Conservation (phyloP, 169 alveolate genomes). For the Eimeria maxima region DNA sequence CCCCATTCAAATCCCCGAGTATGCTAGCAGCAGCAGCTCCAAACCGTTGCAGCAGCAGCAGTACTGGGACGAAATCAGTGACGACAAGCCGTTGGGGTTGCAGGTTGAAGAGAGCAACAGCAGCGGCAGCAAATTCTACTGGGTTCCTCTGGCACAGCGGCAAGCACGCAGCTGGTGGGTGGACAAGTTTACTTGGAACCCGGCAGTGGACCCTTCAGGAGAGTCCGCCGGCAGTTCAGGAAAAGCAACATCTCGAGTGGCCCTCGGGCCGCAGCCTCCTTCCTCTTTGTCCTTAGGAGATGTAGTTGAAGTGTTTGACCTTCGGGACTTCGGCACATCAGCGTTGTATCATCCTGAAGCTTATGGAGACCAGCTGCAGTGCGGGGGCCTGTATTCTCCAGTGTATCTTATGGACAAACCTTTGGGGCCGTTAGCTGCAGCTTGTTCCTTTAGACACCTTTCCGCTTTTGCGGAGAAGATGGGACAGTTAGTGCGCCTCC, state of each 20-base stretch:
- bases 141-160: constrained; percentile 1
- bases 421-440: constrained; percentile 14
- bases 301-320: not conserved
- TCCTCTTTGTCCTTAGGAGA: not conserved
- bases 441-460: constrained; percentile 2
- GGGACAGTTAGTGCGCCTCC: not conserved
- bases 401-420: not conserved
- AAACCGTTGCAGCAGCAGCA: not conserved
- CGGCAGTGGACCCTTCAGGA: not conserved
- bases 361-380: constrained; percentile 3
- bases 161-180: constrained; percentile 50
- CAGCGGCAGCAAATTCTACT: not conserved
- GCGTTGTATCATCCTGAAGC: constrained; percentile 45
- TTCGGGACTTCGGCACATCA: not conserved
- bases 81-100: not conserved
- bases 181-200: not conserved
- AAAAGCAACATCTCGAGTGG: not conserved
- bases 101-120: not conserved
- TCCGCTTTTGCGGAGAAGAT: constrained; percentile 32
- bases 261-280: not conserved
- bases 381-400: constrained; percentile 29
- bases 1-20: constrained; percentile 20
- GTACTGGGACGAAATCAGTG: not conserved
- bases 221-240: not conserved
- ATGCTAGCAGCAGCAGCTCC: not conserved